Base-by-base conservation (phyloP, 164 flowering plant genomes). In the Dillenia suffruticosa region DNA sequence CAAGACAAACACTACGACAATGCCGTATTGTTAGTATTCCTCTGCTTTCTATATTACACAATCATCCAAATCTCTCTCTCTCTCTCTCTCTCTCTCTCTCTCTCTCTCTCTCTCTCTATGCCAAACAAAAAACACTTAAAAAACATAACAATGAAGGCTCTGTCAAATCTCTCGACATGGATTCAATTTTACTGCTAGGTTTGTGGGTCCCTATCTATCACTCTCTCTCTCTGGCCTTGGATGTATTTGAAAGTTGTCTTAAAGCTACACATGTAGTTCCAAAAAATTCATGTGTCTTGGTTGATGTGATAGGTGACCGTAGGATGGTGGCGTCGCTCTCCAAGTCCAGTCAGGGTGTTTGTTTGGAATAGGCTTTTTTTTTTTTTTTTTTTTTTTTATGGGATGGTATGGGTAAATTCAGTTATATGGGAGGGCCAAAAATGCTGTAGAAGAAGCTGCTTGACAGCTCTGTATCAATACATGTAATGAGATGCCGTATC, bases 1-100 rank as follows among this genome's bases (percentile, higher is more conserved):
- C 52, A 54, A 76, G 77, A 79, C 78, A 69, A 69, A 55, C 70
- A 55, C 64, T 56, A 65, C 68, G 78, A 79, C 82, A 74, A 64
- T 24, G 61, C 58, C 65, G 63, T 61, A 32, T 32, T 4, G 7
- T 3, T 46, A 64, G 68, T 63, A 49, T 63, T 63, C 65, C 54
- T 65, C 16, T 43, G 61, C 63, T 40, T 63, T 70, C 64, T 62
- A 63, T 69, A 51, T 15, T 44, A 13, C 76, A 59, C 61, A 69
- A 58, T 54, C 64, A 10, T 65, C 76, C 79, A 72, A 74, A 75
- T 64, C 63, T 70, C 68, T 75, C 44, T 54, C 68, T 5, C 51
- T 49, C 17, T 19, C 1, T 19, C n/a, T 64, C 63, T 70, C 68
- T 75, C 44, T 54, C 68, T 5, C 51, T 49, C 17, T 19, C 1